Base-by-base conservation (phyloP, 345 rosid species). In the Eucalyptus tenuipes region DNA sequence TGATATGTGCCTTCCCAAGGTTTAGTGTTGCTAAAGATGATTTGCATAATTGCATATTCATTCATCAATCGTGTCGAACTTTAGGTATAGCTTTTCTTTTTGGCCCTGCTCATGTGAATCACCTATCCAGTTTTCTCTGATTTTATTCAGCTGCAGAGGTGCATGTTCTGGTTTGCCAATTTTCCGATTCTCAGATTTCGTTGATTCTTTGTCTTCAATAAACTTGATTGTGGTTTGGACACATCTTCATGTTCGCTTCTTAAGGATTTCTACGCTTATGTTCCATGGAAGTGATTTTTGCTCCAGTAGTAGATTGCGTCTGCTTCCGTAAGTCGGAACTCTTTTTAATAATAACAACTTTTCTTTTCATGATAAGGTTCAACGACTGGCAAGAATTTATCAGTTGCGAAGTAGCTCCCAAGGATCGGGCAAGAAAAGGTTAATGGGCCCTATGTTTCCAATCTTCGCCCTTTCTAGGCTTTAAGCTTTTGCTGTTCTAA, bases 391-490 rank as follows among this genome's bases (percentile, higher is more conserved):
- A 59, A 94, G 96, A 89, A 93, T 97, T 57, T 97, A 98, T 91
- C 92, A 91, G 47, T 90, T 97, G 91, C 93, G 88, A 50, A 94
- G 96, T 89, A 90, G 93, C 85, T 89, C 93, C 91, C 96, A 92
- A 88, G 96, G 97, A 89, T 94, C 95, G 89, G 96, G 99, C 82
- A 98, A 97, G 99, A 96, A 95, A 94, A 94, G 97, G 97, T 96
- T 37, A 29, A 37, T 37, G 81, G 81, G 44, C 45, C 13, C 18
- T 71, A 37, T 71, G 25, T 71, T 71, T 49, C 86, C 31, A 47
- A 13, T 84, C 53, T 47, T 25, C 11, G 15, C 40, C 22, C 37
- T 45, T 84, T 84, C 13, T 84, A 84, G 86, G 33, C 86, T 44
- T 47, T 84, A 44, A 84, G 40, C 68, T 55, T 17, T 57, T 86